Evolutionary conservation across 139 green algal genomes (phyloP), one percentile per base, ranked within the genome.

Genomic region (Ostreobium quekettii): DNA sequence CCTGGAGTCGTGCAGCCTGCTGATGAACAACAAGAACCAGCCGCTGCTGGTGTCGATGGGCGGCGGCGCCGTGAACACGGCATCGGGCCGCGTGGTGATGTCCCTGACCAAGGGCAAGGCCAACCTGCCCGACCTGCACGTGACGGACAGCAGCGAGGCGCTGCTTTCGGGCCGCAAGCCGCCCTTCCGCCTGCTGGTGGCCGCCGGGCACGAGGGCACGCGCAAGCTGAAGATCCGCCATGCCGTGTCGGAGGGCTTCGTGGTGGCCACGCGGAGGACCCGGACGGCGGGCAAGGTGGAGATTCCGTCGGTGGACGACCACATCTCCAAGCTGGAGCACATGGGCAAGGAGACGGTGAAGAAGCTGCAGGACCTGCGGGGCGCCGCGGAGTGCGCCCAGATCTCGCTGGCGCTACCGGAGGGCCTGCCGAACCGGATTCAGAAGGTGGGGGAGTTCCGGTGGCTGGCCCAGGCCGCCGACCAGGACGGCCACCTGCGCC

Each of bases 311-410:
- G 80, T 93, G 64, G 87, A 93, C 64, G 89, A 96, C 71, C 85
- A 89, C 48, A 82, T 96, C 6, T 76, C 48, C 64, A 95, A 95
- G 77, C 76, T 96, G 71, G 86, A 95, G 75, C 89, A 96, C 76
- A 96, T 96, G 89, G 89, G 89, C 59, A 89, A 89, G 64, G 89
- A 96, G 66, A 95, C 89, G 6, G 88, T 95, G 36, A 89, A 88
- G 73, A 96, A 96, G 82, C 83, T 96, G 80, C 60, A 76, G 33
- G 86, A 95, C 67, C 78, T 96, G 31, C 58, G 33, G 29, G 73
- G 47, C 2, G 82, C 83, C 19, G 89, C 84, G 3, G 58, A 73
- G 47, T 71, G 79, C 67, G 74, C 63, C 33, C 35, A 47, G 22
- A 48, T 76, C 32, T 56, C 36, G 29, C 24, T 62, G 19, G 4